Base-by-base conservation (phyloP, 2,329 filamentous ascomycete genomes). In the Sclerotinia nivalis region DNA sequence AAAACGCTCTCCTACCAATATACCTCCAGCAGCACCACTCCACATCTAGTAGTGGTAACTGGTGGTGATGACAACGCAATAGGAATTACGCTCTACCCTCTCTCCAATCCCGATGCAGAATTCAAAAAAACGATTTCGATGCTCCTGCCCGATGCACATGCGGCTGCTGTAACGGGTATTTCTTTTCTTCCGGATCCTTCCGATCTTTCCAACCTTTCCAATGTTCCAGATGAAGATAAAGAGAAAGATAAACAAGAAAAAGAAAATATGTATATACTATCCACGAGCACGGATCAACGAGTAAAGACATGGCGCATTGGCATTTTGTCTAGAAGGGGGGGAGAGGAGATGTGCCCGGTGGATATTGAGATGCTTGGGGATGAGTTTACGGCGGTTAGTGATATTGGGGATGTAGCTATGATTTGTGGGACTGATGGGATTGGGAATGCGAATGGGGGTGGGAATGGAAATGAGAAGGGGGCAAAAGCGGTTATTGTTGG, bases 1-100 rank as follows among this genome's bases (percentile, higher is more conserved):
- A 96, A 97, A 78, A 82, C 84, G 28, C 80, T 91, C 3, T 85
- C 85, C 71, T 71, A 88, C 31, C 25, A n/a, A 52, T 43, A 55
- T 4, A 61, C 52, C 4, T 77, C 81, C 4, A 60, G 20, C 43
- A 12, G 20, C 7, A 1, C 12, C 22, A 22, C 66, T 80, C 6
- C 70, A 78, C 1, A 59, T 75, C 40, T 64, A 10, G 72, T 91
- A 0, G 77, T 97, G 25, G 79, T 92, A 6, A 93, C 93, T 0
- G 93, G 92, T 37, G 93, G 96, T 31, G 96, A 99, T 75, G 96
- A 98, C 79, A 96, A 96, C 72, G 90, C 91, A 4, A 79, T 98
- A 0, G 89, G 86, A 0, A 76, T 92, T 15, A 86, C 85, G 0
- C 77, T 85, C 45, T 74, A 84, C 40, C 74, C 50, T 40, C 34